Base-by-base conservation (phyloP, 139 green algal genomes). In the Coccomyxa sp. region DNA sequence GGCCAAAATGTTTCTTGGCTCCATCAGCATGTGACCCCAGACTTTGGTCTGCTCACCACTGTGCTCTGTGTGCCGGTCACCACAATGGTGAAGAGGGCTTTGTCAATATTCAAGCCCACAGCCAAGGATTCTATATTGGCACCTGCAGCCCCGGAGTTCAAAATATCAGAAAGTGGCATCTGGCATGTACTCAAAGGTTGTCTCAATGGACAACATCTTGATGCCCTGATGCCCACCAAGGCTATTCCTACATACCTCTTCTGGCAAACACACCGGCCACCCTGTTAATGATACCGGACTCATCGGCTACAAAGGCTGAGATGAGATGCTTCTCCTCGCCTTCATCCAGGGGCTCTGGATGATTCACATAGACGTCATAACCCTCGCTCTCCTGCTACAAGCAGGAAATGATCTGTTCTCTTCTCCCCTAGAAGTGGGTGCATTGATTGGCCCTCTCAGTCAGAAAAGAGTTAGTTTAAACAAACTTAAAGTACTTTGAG, bases 51-150 rank as follows among this genome's bases (percentile, higher is more conserved):
- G 18, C 92, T 81, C 78, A 96, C 92, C 88, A 97, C 92, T 3
- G 82, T 91, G 58, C 83, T 81, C 0, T 85, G 75, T 18, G 88
- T 95, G 60, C 96, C 95, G 0, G 90, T 96, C 21, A 97, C 90
- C 16, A 97, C 93, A 60, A 99, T 96, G 0, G 97, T 99, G 90
- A 99, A 99, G 28, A 99, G 90, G 0, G 97, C 97, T 86, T 96
- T 97, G 90, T 98, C 94, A 21, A 91, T 84, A 82, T 95, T 98
- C 45, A 98, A 89, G 0, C 96, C 96, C 30, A 99, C 96, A 0
- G 96, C 96, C 74, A 99, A 88, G 1, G 91, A 96, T 83, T 99
- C 96, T 80, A 99, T 99, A 92, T 99, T 99, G 68, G 93, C 91
- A 76, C 91, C 92, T 95, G 88, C 63, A 85, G 13, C 9, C 30